A percentile compares a stretch with the other conserved stretches of the same genome.
These are phyloP conservation scores for Neurospora pannonica DNA, from an alignment of 495 filamentous ascomycete genomes.

Conservation along the genomic window DNA sequence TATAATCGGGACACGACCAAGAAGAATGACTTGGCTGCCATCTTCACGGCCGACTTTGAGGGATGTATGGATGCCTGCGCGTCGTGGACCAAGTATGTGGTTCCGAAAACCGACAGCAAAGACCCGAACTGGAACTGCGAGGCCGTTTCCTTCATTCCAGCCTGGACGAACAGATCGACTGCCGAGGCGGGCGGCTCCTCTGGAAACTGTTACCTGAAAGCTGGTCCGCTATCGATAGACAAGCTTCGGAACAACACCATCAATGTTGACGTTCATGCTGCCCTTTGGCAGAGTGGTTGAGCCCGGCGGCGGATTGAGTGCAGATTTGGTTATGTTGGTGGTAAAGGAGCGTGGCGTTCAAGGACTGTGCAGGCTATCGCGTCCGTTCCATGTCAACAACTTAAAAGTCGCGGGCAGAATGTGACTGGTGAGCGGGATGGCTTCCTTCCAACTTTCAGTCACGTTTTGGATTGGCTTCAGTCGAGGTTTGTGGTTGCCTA, in stretches of 20 bases:
- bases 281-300: conserved; percentile 4
- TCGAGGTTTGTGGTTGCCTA: background rate
- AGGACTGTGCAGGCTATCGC: background rate
- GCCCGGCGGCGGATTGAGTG: background rate
- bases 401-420: background rate
- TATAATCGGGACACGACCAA: conserved; percentile 22
- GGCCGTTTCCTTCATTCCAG: conserved; percentile 35
- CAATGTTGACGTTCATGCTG: conserved; percentile 17
- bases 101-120: conserved; percentile 3
- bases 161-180: conserved; percentile 27
- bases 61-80: conserved; percentile 41
- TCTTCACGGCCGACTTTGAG: conserved; percentile 33
- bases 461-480: background rate
- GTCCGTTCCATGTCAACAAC: background rate
- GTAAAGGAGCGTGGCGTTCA: background rate
- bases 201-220: conserved; percentile 40
- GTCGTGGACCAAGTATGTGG: conserved; percentile 27
- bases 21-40: conserved; percentile 16
- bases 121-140: conserved; percentile 26
- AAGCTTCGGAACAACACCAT: conserved; percentile 21
- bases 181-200: conserved; percentile 22
- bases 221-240: conserved; percentile 25
- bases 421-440: background rate
- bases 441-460: background rate
- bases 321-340: background rate